Conservation (phyloP, 345 rosid genomes). For the Eucalyptus grandis region DNA sequence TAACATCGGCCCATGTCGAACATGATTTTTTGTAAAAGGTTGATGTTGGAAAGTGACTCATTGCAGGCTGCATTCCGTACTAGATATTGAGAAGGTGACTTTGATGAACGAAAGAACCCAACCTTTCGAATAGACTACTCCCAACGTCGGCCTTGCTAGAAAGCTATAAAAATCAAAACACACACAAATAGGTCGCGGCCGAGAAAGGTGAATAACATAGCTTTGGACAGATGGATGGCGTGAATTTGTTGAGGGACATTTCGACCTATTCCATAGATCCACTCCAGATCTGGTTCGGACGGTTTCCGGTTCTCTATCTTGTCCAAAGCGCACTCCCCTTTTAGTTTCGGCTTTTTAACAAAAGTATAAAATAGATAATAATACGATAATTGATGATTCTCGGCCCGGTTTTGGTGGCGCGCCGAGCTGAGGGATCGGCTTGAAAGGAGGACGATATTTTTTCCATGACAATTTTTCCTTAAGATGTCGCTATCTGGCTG, state of each 20-base stretch:
- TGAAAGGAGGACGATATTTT: background rate
- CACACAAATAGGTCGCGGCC: too few species aligned
- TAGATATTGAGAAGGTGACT: background rate
- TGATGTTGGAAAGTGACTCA: background rate
- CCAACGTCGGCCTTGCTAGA: background rate
- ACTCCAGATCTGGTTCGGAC: too few species aligned
- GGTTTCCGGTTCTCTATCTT: too few species aligned
- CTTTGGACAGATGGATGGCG: too few species aligned
- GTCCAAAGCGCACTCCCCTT: background rate
- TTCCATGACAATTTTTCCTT: background rate
- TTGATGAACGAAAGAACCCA: too few species aligned
- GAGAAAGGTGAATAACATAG: too few species aligned
- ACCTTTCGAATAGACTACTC: too few species aligned
- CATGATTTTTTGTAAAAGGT: background rate
- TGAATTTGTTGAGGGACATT: background rate
- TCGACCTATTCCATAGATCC: too few species aligned
- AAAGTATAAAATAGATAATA: too few species aligned
- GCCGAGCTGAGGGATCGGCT: background rate
- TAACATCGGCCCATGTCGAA: background rate
- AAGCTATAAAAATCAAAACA: too few species aligned
- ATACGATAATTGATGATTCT: background rate
- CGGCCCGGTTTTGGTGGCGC: background rate
- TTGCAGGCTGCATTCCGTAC: too few species aligned
- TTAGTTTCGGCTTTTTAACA: background rate
- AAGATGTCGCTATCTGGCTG: background rate